A percentile compares a stretch with the other conserved stretches of the same genome.
Conservation (phyloP, 495 filamentous ascomycete species). For the Xylaria scruposa region DNA sequence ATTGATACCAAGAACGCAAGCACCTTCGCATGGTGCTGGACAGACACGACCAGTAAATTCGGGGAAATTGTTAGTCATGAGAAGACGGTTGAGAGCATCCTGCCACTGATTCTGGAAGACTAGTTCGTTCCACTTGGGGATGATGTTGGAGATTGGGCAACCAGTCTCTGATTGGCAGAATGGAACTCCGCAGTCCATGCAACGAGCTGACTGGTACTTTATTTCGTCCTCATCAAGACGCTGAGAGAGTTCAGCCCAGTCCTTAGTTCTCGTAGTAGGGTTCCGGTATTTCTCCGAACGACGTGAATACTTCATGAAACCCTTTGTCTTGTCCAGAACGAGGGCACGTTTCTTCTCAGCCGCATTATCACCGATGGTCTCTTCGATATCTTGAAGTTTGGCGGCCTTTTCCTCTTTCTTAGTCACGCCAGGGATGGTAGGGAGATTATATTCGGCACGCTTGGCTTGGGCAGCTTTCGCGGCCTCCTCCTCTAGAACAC, state of each 20-base stretch:
- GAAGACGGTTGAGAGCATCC: constrained; percentile 90
- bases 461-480: constrained; percentile 85
- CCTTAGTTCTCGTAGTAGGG: constrained; percentile 83
- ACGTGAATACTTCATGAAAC: constrained; percentile 99
- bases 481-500: constrained; percentile 85
- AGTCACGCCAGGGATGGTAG: constrained; percentile 74
- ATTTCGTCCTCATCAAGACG: constrained; percentile 95
- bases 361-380: constrained; percentile 84
- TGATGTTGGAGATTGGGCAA: constrained; percentile 99
- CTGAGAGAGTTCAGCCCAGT: constrained; percentile 92
- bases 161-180: constrained; percentile 99
- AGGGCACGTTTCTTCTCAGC: constrained; percentile 91
- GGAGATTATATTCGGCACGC: constrained; percentile 79
- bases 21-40: constrained; percentile 96
- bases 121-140: constrained; percentile 98
- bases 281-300: constrained; percentile 94
- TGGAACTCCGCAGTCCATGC: constrained; percentile 99
- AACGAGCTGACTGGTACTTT: constrained; percentile 97
- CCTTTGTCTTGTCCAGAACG: constrained; percentile 95
- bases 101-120: constrained; percentile 93
- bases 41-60: constrained; percentile 99
- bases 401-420: constrained; percentile 73
- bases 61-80: constrained; percentile 99
- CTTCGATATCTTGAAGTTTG: constrained; percentile 93
- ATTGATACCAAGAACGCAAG: constrained; percentile 97